phyloP scores from a whole-genome alignment of 148 eudicot genomes.

The Rhododendron vialii region DNA sequence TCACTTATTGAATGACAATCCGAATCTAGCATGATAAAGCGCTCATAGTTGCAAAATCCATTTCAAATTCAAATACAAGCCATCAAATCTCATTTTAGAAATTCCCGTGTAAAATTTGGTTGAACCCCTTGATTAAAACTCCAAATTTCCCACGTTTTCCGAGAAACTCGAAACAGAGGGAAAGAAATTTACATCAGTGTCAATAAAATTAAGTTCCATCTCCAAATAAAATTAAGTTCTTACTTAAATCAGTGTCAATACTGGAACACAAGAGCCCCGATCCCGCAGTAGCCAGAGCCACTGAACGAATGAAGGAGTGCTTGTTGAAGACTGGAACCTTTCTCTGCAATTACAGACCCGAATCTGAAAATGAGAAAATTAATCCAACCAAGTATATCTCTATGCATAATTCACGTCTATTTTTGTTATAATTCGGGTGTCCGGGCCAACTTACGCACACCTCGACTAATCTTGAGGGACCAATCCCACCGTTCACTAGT shows the following conservation, averaged over 20 bases:
- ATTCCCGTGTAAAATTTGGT: neutral
- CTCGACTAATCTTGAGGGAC: neutral
- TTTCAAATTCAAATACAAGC: neutral
- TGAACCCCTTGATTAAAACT: neutral
- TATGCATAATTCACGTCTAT: neutral
- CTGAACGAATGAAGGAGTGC: conserved; percentile 31
- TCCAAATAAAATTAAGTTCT: conserved; percentile 16
- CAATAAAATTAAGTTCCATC: neutral
- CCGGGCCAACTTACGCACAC: neutral
- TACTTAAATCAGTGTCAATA: conserved; percentile 35
- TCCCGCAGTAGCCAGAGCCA: conserved; percentile 55
- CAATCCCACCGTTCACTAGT: neutral
- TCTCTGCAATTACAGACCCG: conserved; percentile 33
- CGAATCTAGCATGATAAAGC: neutral
- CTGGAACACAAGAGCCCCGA: conserved; percentile 44
- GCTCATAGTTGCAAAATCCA: neutral
- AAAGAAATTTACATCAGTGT: neutral
- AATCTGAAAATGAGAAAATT: neutral
- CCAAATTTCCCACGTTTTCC: neutral
- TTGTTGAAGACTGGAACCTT: conserved; percentile 24
- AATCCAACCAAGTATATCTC: neutral
- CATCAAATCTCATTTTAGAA: neutral
- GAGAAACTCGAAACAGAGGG: neutral
- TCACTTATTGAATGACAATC: neutral
- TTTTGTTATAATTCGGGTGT: neutral